Base-by-base conservation (phyloP, 1,284 basidiomycete genomes). In the Gymnopus androsaceus region DNA sequence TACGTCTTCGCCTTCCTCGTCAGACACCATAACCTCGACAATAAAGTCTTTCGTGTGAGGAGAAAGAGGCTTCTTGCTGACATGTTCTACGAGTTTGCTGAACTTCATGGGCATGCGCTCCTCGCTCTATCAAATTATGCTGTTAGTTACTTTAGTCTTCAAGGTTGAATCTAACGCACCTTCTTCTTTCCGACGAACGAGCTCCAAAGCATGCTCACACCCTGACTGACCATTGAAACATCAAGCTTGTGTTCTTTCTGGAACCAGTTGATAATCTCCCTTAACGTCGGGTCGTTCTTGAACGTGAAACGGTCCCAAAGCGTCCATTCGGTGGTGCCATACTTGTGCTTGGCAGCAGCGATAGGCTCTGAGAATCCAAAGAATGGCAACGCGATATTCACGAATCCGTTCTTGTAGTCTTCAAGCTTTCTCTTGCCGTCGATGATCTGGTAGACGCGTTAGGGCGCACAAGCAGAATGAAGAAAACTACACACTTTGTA, bases 311-410 rank as follows among this genome's bases (percentile, higher is more conserved):
- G 87, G 73, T 98, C 95, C 97, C 97, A 99, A 33, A 99, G 83
- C 3, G 97, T 99, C 96, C 97, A 99, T 64, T 97, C 94, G 1
- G 81, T 89, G 47, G 79, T 76, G 63, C 85, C 87, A 72, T 95
- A 97, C 81, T 94, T 95, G 63, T 85, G 81, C 80, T 95, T 97
- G 61, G 83, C 68, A n/a, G 96, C 94, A 3, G 87, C 89, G 62
- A 99, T 94, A 19, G 97, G 97, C 68, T 99, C 97, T 1, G 95
- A 98, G 81, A 99, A 99, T 23, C 95, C 97, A 69, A 99, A 98
- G 87, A 99, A 99, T 3, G 97, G 97, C 56, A 99, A 75, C 4
- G 97, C 97, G 48, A 99, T 82, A 74, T 99, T 99, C 66, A 99
- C 86, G 72, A 99, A 99, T 40, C 94, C 94, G 67, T 99, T 99